Evolutionary conservation across 78 protist species (phyloP), one percentile per base, ranked within the genome.

Genomic region (Guillardia theta): DNA sequence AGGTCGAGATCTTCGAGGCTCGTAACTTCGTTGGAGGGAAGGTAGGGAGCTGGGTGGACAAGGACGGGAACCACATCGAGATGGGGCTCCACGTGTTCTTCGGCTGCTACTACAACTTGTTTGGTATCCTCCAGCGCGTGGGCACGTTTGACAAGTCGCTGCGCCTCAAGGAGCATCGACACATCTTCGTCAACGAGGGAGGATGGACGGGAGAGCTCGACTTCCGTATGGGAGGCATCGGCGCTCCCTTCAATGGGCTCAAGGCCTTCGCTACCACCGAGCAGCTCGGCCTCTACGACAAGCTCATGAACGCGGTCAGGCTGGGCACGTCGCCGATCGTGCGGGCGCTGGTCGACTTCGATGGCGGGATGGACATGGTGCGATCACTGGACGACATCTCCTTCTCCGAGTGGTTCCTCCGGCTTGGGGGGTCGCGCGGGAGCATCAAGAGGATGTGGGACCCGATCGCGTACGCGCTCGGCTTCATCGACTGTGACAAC

Each of bases 81-180:
- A 93, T 93, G 94, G 94, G 94, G 24, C 94, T 93, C 12, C 94
- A 93, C 90, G 94, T 93, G 62, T 93, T 93, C 94, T 93, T 93
- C 90, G 94, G 94, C 24, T 93, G 94, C 94, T 93, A 93, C 90
- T 93, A 93, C 94, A 93, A 93, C 76, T 90, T 93, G 27, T 93
- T 48, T 76, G 94, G 94, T 76, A 70, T 93, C 76, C 64, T 93
- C 92, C 3, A 64, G 78, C 78, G 45, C 37, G 39, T 4, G 44
- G 45, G 37, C 88, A 36, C 24, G 46, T 33, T 76, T 21, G 45
- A 33, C 19, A 21, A 76, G 44, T 2, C 0, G 30, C 64, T 93
- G 77, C 54, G 88, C 45, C 45, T 93, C 77, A 93, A 93, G 94
- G 94, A 93, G 77, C 94, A 93, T 76, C 3, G 0, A 33, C 94